phyloP scores from a whole-genome alignment of 345 rosid genomes.

The Luvunga scandens region DNA sequence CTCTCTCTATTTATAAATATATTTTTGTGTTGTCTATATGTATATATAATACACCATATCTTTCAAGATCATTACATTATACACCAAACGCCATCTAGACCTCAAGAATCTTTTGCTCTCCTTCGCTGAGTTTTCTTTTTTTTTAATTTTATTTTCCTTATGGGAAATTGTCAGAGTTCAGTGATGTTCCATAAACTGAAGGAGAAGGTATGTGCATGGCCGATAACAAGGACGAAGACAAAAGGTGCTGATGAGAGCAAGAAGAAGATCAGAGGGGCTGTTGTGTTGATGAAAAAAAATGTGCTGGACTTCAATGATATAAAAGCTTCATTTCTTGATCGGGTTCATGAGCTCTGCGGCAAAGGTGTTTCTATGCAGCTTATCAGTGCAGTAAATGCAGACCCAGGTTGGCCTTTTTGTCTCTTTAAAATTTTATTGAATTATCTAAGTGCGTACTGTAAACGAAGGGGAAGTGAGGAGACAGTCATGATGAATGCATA shows the following conservation, averaged over 20 bases:
- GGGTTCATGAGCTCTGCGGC: constrained; percentile 63
- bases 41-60: not conserved
- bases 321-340: constrained; percentile 65
- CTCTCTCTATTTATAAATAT: too few species aligned
- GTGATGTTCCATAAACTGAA: constrained; percentile 29
- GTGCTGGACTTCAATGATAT: constrained; percentile 57
- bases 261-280: constrained; percentile 49
- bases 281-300: constrained; percentile 74
- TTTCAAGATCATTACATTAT: not conserved
- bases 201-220: constrained; percentile 38
- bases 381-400: constrained; percentile 46
- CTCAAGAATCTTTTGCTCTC: too few species aligned
- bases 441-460: not conserved
- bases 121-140: not conserved
- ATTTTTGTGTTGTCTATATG: not conserved
- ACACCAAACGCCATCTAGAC: not conserved
- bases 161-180: constrained; percentile 10
- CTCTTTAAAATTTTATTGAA: constrained; percentile 13
- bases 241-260: constrained; percentile 22
- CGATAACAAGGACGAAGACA: constrained; percentile 17
- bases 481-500: not conserved
- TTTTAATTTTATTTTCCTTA: not conserved
- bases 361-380: constrained; percentile 66
- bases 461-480: not conserved
- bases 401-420: constrained; percentile 47